Conservation (phyloP, 179 eudicot genomes). For the Beta corolliflora region DNA sequence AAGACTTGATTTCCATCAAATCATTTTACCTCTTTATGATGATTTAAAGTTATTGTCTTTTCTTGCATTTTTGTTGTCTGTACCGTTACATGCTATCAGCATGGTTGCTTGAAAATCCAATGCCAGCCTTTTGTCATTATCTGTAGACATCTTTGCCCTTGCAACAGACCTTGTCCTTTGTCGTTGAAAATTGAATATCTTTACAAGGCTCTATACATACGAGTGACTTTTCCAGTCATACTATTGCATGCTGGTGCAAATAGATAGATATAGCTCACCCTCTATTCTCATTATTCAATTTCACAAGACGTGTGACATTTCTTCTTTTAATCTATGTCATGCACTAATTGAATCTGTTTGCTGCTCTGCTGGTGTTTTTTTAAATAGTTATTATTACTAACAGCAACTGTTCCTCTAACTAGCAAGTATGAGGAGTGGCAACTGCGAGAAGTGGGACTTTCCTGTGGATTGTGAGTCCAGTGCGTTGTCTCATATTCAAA, state of each 20-base stretch:
- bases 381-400: neutral
- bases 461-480: slow-evolving; percentile 37
- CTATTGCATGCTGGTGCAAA: neutral
- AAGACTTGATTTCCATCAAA: too few species aligned
- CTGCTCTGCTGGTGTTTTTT: neutral
- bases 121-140: neutral
- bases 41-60: neutral
- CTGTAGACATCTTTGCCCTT: neutral
- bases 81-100: neutral
- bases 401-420: neutral
- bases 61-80: neutral
- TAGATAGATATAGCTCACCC: neutral
- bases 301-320: slow-evolving; percentile 1
- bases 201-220: neutral
- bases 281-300: neutral
- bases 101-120: neutral
- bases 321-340: neutral
- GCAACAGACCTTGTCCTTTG: neutral
- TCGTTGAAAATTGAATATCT: neutral
- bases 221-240: neutral
- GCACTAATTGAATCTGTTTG: slow-evolving; percentile 5
- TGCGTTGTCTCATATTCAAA: slow-evolving; percentile 39
- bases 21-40: neutral
- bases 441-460: slow-evolving; percentile 36
- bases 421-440: slow-evolving; percentile 29